These are phyloP conservation scores for Guadua angustifolia DNA, from an alignment of 176 grass and related monocot species.

Conservation along the genomic window DNA sequence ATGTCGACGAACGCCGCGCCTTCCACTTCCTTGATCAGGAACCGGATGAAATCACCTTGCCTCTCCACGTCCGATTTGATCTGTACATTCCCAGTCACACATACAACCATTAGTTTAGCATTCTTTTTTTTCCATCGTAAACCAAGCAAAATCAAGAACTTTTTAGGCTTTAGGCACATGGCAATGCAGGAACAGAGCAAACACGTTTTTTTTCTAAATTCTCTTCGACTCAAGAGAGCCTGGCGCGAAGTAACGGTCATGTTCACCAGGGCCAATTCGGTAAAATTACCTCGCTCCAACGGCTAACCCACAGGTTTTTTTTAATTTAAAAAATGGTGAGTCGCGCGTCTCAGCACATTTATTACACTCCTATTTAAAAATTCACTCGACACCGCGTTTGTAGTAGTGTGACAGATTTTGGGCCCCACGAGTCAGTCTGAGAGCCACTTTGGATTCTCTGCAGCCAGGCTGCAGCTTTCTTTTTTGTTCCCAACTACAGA, in stretches of 20 bases:
- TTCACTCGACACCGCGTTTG: background rate
- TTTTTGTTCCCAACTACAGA: slow-evolving; percentile 19
- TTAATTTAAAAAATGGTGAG: background rate
- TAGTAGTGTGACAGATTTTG: background rate
- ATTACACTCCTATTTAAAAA: slow-evolving; percentile 23
- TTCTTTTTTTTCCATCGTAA: background rate
- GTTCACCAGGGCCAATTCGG: background rate
- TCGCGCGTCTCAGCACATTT: slow-evolving; percentile 8
- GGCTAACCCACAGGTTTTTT: slow-evolving; percentile 24
- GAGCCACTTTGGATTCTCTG: background rate
- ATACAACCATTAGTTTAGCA: background rate
- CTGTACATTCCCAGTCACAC: slow-evolving; percentile 28
- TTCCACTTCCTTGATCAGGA: slow-evolving; percentile 89
- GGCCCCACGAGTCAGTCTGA: slow-evolving; percentile 37
- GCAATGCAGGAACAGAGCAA: background rate
- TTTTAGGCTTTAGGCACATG: background rate
- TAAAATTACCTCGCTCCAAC: slow-evolving; percentile 17
- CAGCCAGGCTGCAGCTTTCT: slow-evolving; percentile 15
- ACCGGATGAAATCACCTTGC: slow-evolving; percentile 89
- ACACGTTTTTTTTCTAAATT: background rate
- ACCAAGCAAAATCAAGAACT: background rate
- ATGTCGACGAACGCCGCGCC: slow-evolving; percentile 67
- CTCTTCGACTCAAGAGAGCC: background rate
- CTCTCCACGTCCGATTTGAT: slow-evolving; percentile 93
- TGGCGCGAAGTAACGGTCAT: slow-evolving; percentile 57